Base-by-base conservation (phyloP, 352 stramenopile species). In the Phytophthora idaei region DNA sequence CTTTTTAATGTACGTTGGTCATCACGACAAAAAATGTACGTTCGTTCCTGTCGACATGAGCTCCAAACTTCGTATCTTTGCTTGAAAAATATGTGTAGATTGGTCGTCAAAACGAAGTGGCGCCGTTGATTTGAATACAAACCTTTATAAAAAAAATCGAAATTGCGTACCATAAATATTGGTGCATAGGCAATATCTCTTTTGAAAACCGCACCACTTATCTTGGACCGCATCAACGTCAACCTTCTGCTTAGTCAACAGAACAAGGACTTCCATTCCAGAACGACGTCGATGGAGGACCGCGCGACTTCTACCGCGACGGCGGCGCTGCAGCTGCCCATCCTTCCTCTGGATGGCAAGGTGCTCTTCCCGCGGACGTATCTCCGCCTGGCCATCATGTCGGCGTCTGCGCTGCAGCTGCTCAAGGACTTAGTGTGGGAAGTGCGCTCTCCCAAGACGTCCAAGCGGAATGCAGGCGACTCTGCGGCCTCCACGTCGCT, bases 381-480 rank as follows among this genome's bases (percentile, higher is more conserved):
- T 56, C 69, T 92, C 67, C 85, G 85, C 34, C 77, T 93, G 25
- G 72, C 82, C 51, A 84, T 92, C 55, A 88, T 78, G 60, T 83
- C 81, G 29, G 52, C 81, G 14, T 78, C 76, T 17, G 80, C 80
- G 49, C 71, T 93, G 61, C 81, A 90, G 69, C 76, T 93, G 41
- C 78, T 93, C 44, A 91, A 93, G 51, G 83, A 93, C 53, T 69
- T 91, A 8, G 77, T 93, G 15, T 93, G 81, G 85, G 81, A 93
- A 49, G 80, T 88, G 12, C 80, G 85, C 31, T 70, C 78, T 51
- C 77, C 71, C 48, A 88, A 82, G 62, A 64, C 76, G n/a, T 67
- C 67, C 17, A 77, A 74, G 8, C 68, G 64, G 17, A 59, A 47
- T 50, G 48, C 50, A 5, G 31, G 57, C 52, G 63, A 68, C 46